Evolutionary conservation across 495 filamentous ascomycete species (phyloP).

Genomic region (Copromyces sp.): DNA sequence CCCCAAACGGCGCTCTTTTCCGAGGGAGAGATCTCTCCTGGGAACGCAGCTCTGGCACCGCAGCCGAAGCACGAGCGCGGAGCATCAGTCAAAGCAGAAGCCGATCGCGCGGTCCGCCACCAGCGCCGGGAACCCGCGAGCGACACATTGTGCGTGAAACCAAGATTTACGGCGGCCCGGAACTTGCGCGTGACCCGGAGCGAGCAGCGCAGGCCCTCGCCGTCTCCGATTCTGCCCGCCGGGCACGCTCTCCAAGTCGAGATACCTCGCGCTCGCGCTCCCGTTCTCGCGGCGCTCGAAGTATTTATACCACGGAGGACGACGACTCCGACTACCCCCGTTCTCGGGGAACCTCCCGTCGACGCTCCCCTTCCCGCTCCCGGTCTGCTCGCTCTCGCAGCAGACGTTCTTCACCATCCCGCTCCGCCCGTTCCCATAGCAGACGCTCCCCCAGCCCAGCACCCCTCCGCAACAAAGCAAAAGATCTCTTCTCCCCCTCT

Average conservation of each 20-base stretch:
- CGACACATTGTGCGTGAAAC: not conserved
- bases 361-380: not conserved
- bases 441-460: not conserved
- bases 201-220: not conserved
- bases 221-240: not conserved
- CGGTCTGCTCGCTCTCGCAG: not conserved
- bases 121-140: not conserved
- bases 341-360: not conserved
- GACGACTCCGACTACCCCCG: not conserved
- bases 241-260: not conserved
- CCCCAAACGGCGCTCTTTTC: not conserved
- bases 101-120: not conserved
- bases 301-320: not conserved
- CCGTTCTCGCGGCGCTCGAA: not conserved
- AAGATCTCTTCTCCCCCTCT: conserved; percentile 23
- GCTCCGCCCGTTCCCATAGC: not conserved
- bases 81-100: not conserved
- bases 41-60: not conserved
- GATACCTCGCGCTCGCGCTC: not conserved
- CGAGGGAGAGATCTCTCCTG: not conserved
- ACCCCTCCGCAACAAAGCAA: not conserved
- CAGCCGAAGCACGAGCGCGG: not conserved
- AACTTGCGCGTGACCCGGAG: not conserved
- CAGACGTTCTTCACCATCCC: not conserved
- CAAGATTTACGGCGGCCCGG: not conserved